Conservation (phyloP, 139 green algal genomes). For the Chlamydomonas sphaeroides region DNA sequence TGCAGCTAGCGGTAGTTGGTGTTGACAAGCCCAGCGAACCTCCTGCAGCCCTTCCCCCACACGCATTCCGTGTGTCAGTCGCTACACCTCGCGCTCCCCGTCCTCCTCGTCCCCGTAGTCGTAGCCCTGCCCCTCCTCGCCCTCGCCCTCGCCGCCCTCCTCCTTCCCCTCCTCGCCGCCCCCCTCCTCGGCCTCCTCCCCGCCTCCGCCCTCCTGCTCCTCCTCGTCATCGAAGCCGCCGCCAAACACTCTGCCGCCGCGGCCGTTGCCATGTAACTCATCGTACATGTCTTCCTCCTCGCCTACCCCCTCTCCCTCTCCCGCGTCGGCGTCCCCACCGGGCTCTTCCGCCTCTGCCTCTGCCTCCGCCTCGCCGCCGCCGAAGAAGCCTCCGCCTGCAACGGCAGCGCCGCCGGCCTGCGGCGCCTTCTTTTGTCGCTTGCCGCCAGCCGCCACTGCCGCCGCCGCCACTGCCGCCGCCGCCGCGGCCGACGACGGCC, state of each 20-base stretch:
- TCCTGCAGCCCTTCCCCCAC: no score
- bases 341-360: neutral
- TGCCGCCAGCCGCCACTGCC: no score
- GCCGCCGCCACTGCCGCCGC: no score
- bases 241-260: neutral
- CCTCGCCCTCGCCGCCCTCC: neutral
- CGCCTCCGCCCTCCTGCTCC: neutral
- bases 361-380: neutral
- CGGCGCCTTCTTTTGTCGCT: no score
- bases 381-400: neutral
- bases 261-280: neutral
- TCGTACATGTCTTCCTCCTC: conserved; percentile 15
- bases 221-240: neutral
- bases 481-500: no score
- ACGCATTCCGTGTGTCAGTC: no score
- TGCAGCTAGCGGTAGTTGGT: no score
- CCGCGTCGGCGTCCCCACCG: neutral
- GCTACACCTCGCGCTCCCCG: no score
- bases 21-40: no score
- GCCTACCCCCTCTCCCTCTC: neutral
- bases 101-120: no score
- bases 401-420: neutral
- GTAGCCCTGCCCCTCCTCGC: neutral
- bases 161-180: neutral
- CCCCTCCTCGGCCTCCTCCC: neutral